These are phyloP conservation scores for Pouteria glomerata DNA, from an alignment of 148 eudicot species.

Conservation along the genomic window DNA sequence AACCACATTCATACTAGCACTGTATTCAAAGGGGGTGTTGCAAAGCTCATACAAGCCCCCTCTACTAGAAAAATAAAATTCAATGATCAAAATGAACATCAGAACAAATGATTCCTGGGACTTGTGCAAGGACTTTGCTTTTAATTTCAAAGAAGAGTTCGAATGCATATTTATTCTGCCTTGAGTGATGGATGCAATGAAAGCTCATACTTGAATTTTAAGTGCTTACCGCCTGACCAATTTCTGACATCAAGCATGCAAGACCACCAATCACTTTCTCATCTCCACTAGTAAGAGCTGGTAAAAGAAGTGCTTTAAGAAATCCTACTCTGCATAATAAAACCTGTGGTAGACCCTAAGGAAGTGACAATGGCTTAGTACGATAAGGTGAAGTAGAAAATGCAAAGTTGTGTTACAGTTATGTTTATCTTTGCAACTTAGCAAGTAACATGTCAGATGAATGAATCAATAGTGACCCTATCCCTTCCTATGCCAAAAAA, in stretches of 20 bases:
- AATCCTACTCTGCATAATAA: slow-evolving; percentile 65
- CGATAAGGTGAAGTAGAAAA: not conserved
- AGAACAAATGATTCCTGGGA: not conserved
- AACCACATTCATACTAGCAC: too few relatives aligned
- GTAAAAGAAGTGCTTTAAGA: slow-evolving; percentile 77
- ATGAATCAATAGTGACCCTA: not conserved
- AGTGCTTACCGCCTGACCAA: slow-evolving; percentile 94
- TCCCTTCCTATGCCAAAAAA: too few relatives aligned
- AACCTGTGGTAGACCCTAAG: slow-evolving; percentile 83
- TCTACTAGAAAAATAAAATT: not conserved
- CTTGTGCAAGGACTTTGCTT: not conserved
- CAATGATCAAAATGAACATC: not conserved
- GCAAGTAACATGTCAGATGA: not conserved
- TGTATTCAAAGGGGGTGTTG: not conserved
- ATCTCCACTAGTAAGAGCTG: slow-evolving; percentile 79
- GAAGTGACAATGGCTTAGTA: slow-evolving; percentile 10
- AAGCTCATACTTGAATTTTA: not conserved
- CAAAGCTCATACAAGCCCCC: not conserved
- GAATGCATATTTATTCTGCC: not conserved
- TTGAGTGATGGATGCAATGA: not conserved
- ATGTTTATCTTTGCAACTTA: not conserved
- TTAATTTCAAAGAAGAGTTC: not conserved
- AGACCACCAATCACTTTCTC: slow-evolving; percentile 78
- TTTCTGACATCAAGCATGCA: slow-evolving; percentile 95
- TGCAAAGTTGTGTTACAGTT: not conserved